These are phyloP conservation scores for Stramenopiles sp. DNA, from an alignment of 352 stramenopile genomes.

Conservation along the genomic window DNA sequence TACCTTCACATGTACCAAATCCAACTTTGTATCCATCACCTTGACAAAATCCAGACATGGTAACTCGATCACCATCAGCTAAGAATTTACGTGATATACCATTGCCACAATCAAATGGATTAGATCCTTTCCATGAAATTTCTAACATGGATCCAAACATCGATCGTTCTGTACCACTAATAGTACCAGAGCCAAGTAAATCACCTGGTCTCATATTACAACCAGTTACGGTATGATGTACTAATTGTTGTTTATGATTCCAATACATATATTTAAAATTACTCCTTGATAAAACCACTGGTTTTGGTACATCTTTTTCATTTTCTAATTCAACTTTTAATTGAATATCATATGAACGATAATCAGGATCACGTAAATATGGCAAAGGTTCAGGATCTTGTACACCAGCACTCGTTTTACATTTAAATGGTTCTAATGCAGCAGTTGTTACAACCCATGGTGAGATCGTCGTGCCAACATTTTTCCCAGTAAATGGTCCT, in stretches of 20 bases:
- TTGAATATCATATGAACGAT: conserved; percentile 69
- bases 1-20: conserved; percentile 75
- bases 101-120: conserved; percentile 41
- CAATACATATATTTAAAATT: conserved; percentile 92
- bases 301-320: conserved; percentile 19
- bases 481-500: conserved; percentile 85
- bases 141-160: conserved; percentile 84
- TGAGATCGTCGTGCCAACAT: conserved; percentile 85
- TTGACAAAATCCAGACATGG: conserved; percentile 72
- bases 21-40: conserved; percentile 71
- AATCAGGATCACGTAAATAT: conserved; percentile 77
- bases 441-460: conserved; percentile 83
- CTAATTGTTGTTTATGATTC: conserved; percentile 86
- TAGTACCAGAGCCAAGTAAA: conserved; percentile 76
- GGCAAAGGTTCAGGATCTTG: conserved; percentile 62
- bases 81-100: conserved; percentile 72
- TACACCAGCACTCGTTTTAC: conserved; percentile 63
- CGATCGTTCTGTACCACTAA: conserved; percentile 60
- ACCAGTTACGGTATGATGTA: conserved; percentile 87
- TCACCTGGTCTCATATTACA: conserved; percentile 85
- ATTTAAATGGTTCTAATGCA: conserved; percentile 74
- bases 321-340: conserved; percentile 37
- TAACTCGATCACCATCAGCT: conserved; percentile 73
- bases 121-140: conserved; percentile 74
- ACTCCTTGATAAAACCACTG: conserved; percentile 50